Evolutionary conservation across 306 rosid species (phyloP), one percentile per base, ranked within the genome.

Genomic region (Gastrolobium bilobum): DNA sequence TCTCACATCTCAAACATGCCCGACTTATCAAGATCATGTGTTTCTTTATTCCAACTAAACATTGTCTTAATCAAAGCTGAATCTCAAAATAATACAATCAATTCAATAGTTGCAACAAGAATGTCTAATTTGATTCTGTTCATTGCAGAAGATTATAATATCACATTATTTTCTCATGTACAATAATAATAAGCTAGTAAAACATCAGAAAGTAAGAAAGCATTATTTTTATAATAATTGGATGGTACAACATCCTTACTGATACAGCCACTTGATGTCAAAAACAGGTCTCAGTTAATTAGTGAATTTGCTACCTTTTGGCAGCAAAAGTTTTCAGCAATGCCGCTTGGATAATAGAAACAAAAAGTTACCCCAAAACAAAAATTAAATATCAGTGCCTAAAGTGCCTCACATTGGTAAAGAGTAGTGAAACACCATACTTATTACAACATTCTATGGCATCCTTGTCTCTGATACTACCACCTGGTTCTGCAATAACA

Each of bases 401-500:
- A 15, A 94, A 94, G 89, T 94, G 99, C 92, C 99, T 89, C 48
- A 91, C 83, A 29, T 85, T 73, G 75, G 97, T 95, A 80, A 95
- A 92, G 87, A 95, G 54, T 29, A 95, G 97, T 4, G 97, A 88
- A 71, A 92, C 97, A 2, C 90, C 99, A 63, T 91, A 91, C 80
- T 92, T 92, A 67, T 91, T 88, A 68, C 99, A 94, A 77, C 99
- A 94, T 44, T 91, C 97, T 38, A 94, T 30, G 40, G 99, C 99
- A 80, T 92, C 97, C 4, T 79, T 78, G 54, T 94, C 99, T 87
- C 97, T 85, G 56, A 91, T 90, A 76, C 99, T 90, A 8, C 97
- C 97, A 0, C 99, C 97, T 2, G 97, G 97, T 81, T 94, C 97
- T 4, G 96, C 97, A 59, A 94, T 94, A 31, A 87, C 76, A 58